phyloP scores from a whole-genome alignment of 805 yeast species.

The Schwanniomyces occidentalis region DNA sequence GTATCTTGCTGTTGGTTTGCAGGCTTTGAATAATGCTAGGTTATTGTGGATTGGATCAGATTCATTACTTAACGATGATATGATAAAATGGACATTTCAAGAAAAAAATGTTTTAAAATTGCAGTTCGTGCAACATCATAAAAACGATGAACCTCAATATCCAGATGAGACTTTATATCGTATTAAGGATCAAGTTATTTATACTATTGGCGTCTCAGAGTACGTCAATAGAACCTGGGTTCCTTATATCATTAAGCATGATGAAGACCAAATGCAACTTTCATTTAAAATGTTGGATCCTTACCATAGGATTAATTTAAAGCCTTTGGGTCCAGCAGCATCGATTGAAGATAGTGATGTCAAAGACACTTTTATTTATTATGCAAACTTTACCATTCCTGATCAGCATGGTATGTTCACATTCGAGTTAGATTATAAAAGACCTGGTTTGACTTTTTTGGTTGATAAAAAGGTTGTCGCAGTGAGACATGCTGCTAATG shows the following conservation, averaged over 20 bases:
- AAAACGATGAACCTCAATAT: slow-evolving; percentile 46
- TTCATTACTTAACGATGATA: slow-evolving; percentile 42
- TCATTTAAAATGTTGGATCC: slow-evolving; percentile 93
- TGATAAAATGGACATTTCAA: slow-evolving; percentile 70
- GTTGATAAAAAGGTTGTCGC: slow-evolving; percentile 70
- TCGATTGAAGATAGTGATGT: slow-evolving; percentile 33
- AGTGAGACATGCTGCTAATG: slow-evolving; percentile 91
- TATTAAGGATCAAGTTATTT: slow-evolving; percentile 69
- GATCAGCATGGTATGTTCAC: slow-evolving; percentile 98
- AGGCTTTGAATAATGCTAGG: slow-evolving; percentile 77
- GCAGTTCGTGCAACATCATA: slow-evolving; percentile 54
- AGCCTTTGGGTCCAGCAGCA: slow-evolving; percentile 39
- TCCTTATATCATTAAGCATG: slow-evolving; percentile 49
- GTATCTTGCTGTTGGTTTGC: slow-evolving; percentile 72
- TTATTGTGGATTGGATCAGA: slow-evolving; percentile 77
- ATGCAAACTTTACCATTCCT: slow-evolving; percentile 68
- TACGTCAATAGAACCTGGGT: slow-evolving; percentile 58
- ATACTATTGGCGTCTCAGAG: slow-evolving; percentile 50
- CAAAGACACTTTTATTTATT: slow-evolving; percentile 50
- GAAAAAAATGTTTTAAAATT: slow-evolving; percentile 63
- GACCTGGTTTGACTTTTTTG: slow-evolving; percentile 72
- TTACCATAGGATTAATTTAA: slow-evolving; percentile 76
- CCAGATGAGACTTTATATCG: slow-evolving; percentile 54
- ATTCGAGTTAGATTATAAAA: slow-evolving; percentile 72
- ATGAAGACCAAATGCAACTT: slow-evolving; percentile 66